Evolutionary conservation across 768 basidiomycete genomes (phyloP), one percentile per base, ranked within the genome.

Genomic region (Galerina marginata): DNA sequence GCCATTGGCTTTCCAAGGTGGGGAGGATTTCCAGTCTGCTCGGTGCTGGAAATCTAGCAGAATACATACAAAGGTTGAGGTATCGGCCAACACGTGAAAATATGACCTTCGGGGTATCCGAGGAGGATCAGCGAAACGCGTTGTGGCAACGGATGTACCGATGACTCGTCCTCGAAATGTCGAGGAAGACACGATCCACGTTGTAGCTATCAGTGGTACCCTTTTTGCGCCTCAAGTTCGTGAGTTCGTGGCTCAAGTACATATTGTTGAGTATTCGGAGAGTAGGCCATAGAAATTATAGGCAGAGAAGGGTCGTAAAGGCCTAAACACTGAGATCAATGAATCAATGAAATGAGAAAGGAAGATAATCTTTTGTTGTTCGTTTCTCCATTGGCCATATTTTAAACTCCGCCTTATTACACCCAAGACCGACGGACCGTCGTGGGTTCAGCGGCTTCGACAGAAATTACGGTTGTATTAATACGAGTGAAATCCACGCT

Each of bases 81-180:
- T 20, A 38, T 52, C 29, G 9, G 3, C 20, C 9, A 25, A n/a
- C 16, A 59, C 44, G 33, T 39, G 58, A 48, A 42, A 26, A 20
- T 36, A 23, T 33, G 39, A 37, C 37, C 20, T 46, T 16, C 15
- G 14, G 10, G 12, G 46, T 47, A 20, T 47, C 55, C 16, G 14
- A 56, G 55, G 56, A 38, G 56, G 56, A 57, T 57, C 56, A 57
- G 38, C 26, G 39, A 47, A 50, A 57, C 39, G 47, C 23, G 25
- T 38, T 57, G 56, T 49, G 56, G 56, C 56, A 42, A 53, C 12
- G 42, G 42, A 33, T 33, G 29, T 33, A 33, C 29, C 29, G 29
- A 33, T 33, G 29, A 33, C 29, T 33, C 2, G 29, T 1, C 29
- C 29, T 33, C 29, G 29, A 53, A 53, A 53, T 15, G 38, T 53